Conservation (phyloP, 306 rosid species). For the Begonia loranthoides region DNA sequence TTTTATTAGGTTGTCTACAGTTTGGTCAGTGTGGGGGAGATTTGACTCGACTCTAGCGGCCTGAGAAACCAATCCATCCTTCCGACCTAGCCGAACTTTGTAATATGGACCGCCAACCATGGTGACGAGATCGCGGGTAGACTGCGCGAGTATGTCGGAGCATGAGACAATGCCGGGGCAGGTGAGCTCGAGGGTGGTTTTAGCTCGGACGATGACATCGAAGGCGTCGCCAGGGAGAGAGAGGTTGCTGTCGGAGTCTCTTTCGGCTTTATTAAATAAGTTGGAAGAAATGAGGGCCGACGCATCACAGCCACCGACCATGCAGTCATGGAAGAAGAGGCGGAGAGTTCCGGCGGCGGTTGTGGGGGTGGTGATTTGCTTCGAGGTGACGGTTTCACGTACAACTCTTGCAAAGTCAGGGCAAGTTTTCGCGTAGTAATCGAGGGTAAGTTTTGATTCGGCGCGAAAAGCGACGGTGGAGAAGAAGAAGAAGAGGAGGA, state of each 20-base stretch:
- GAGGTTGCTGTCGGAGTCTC: constrained; percentile 29
- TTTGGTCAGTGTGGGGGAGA: constrained; percentile 16
- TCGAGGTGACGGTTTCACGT: constrained; percentile 18
- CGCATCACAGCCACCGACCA: constrained; percentile 40
- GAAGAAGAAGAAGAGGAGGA: constrained; percentile 5
- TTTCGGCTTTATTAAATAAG: constrained; percentile 25
- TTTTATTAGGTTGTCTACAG: constrained; percentile 21
- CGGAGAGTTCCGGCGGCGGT: constrained; percentile 38
- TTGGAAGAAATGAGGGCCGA: constrained; percentile 28
- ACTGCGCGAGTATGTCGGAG: constrained; percentile 33
- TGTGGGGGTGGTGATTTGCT: constrained; percentile 21
- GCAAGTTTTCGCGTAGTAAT: constrained; percentile 28
- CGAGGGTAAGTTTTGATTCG: constrained; percentile 19
- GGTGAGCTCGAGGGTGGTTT: constrained; percentile 31
- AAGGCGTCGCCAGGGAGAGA: constrained; percentile 35
- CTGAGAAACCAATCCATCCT: constrained; percentile 26
- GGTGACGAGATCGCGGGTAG: constrained; percentile 32
- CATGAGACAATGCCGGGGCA: constrained; percentile 49
- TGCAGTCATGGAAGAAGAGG: constrained; percentile 35
- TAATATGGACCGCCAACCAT: constrained; percentile 41
- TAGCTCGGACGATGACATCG: constrained; percentile 25
- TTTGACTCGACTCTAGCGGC: constrained; percentile 17
- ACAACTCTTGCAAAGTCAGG: constrained; percentile 24
- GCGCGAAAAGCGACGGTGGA: neutral
- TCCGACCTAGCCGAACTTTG: constrained; percentile 25